Evolutionary conservation across 2,329 filamentous ascomycete genomes (phyloP), one percentile per base, ranked within the genome.

Genomic region (Scedosporium dehoogii): DNA sequence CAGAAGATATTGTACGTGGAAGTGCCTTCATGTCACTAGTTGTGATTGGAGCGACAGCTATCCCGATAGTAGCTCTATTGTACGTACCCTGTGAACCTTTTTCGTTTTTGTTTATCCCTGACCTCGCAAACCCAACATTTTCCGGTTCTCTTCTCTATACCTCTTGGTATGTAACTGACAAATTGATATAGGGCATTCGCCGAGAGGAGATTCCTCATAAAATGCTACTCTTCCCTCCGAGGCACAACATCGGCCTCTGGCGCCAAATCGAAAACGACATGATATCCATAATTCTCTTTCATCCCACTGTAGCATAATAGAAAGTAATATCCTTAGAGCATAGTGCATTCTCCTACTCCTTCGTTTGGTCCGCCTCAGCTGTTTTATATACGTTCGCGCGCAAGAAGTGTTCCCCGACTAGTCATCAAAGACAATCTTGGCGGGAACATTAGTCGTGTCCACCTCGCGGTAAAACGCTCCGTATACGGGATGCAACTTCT

Each of bases 391-490:
- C 33, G 9, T 14, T 38, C 14, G 33, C 14, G 33, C 10, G 33
- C 33, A 38, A 38, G 10, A 38, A 38, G 9, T 38, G 6, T 38
- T 9, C 41, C 27, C 3, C 18, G 59, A 48, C 29, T 67, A 64
- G 58, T 66, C 62, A 42, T 66, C 91, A 78, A 97, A 97, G 57
- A 86, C 92, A 72, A 97, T 96, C 81, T 96, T 97, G 63, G 89
- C 94, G 29, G 90, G 87, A 74, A 90, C 88, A 76, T 93, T 89
- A 73, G 84, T 90, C 74, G 87, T 87, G 69, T 91, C 89, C 7
- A 90, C 86, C 69, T 97, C 91, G 76, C 94, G 96, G 81, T 90
- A 96, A 73, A 97, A 97, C 38, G 92, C 91, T 63, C 94, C 94
- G 72, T 97, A 99, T 58, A 90, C 89, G 70, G 92, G 90, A 77